Evolutionary conservation across 2,329 filamentous ascomycete species (phyloP).

Genomic region (Clonostachys rosea): DNA sequence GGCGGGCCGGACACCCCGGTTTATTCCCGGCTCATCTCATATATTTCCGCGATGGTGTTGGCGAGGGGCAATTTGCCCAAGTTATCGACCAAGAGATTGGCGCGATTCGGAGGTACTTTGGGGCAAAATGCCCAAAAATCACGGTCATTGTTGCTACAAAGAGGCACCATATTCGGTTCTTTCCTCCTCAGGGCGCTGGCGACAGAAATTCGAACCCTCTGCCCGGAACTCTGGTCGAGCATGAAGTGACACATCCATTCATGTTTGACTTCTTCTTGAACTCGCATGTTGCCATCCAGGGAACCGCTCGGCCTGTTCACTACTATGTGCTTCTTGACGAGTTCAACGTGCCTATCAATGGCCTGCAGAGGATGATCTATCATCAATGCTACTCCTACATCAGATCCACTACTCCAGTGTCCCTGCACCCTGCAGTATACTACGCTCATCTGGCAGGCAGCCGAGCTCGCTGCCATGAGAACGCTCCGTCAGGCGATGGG

Average conservation of each 20-base stretch:
- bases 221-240: conserved; percentile 83
- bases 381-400: conserved; percentile 93
- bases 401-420: conserved; percentile 88
- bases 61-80: conserved; percentile 77
- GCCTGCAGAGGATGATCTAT: conserved; percentile 85
- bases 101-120: conserved; percentile 62
- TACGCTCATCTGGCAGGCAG: conserved; percentile 88
- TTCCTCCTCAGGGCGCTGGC: conserved; percentile 53
- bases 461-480: conserved; percentile 73
- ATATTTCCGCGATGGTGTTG: conserved; percentile 91
- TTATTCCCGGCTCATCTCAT: conserved; percentile 66
- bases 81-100: conserved; percentile 75
- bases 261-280: conserved; percentile 80
- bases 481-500: conserved; percentile 37
- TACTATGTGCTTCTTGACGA: conserved; percentile 90
- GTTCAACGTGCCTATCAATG: conserved; percentile 58
- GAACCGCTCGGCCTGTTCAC: conserved; percentile 86
- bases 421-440: conserved; percentile 84
- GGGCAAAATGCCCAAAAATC: conserved; percentile 58
- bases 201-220: conserved; percentile 80
- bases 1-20: conserved; percentile 49
- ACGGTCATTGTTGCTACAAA: conserved; percentile 89
- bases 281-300: conserved; percentile 75
- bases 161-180: conserved; percentile 91
- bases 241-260: conserved; percentile 84